A percentile compares a stretch with the other conserved stretches of the same genome.
These are phyloP conservation scores for Trifolium pratense DNA, from an alignment of 306 rosid species.

Conservation along the genomic window DNA sequence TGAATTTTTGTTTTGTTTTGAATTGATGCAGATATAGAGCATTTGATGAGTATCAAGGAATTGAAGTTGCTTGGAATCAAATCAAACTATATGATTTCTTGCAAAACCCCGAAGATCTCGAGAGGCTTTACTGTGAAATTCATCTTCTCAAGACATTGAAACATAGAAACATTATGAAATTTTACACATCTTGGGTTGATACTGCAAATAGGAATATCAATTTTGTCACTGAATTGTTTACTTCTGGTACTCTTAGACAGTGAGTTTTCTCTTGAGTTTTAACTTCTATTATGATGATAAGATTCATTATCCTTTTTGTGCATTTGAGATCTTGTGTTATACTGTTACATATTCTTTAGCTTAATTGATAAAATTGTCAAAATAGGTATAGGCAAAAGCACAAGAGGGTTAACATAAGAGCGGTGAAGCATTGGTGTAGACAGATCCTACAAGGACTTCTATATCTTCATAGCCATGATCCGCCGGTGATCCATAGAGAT, in stretches of 20 bases:
- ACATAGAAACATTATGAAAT: slow-evolving; percentile 89
- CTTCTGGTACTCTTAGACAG: slow-evolving; percentile 97
- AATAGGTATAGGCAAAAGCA: slow-evolving; percentile 86
- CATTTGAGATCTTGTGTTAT: slow-evolving; percentile 41
- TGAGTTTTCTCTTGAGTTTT: slow-evolving; percentile 45
- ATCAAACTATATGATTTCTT: slow-evolving; percentile 86
- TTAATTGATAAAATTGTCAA: not conserved
- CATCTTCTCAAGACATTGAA: slow-evolving; percentile 88
- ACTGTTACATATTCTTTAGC: slow-evolving; percentile 27
- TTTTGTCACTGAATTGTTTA: slow-evolving; percentile 95
- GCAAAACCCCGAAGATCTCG: slow-evolving; percentile 93
- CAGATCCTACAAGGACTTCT: slow-evolving; percentile 90
- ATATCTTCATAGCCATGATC: slow-evolving; percentile 89
- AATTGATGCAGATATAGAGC: slow-evolving; percentile 74
- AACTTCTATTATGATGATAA: not conserved
- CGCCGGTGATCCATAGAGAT: slow-evolving; percentile 97
- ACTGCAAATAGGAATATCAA: slow-evolving; percentile 84
- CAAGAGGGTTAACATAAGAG: slow-evolving; percentile 78
- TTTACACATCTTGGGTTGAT: slow-evolving; percentile 95
- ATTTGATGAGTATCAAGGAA: slow-evolving; percentile 95
- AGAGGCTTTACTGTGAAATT: slow-evolving; percentile 93
- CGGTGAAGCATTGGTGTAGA: slow-evolving; percentile 95
- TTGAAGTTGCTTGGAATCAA: slow-evolving; percentile 99
- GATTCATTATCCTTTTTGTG: slow-evolving; percentile 17
- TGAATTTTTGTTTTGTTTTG: not conserved